Percentiles rank a stretch among this genome's conserved stretches.
These are phyloP conservation scores for Tripterygium wilfordii DNA, from an alignment of 177 flowering plant genomes.

Conservation along the genomic window DNA sequence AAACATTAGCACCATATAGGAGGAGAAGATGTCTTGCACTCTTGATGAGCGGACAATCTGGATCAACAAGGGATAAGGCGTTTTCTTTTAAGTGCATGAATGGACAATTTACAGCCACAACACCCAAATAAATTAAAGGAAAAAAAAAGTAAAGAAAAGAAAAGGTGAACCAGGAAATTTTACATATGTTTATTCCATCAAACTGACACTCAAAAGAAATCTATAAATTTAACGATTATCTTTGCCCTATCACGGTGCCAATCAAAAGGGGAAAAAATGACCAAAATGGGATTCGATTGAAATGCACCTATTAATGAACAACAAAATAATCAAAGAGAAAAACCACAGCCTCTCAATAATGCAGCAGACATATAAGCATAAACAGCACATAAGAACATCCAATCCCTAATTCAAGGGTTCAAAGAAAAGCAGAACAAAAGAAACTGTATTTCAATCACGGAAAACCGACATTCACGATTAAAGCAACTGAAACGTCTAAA, in stretches of 20 bases:
- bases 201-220: constrained; percentile 1
- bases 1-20: constrained; percentile 9
- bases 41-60: constrained; percentile 4
- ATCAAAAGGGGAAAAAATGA: no score
- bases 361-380: no score
- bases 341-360: no score
- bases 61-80: constrained; percentile 5
- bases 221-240: neutral
- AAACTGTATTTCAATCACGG: no score
- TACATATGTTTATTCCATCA: neutral
- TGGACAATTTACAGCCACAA: constrained; percentile 15
- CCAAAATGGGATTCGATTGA: no score
- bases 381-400: no score
- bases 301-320: no score
- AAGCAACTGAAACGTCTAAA: no score
- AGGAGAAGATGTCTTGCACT: neutral
- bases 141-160: neutral
- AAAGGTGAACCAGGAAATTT: neutral
- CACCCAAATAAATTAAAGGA: neutral
- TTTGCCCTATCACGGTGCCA: neutral
- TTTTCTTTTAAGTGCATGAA: constrained; percentile 9
- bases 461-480: no score
- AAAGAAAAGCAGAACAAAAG: no score
- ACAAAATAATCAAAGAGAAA: neutral
- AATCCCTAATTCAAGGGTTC: no score